phyloP scores from a whole-genome alignment of 805 yeast genomes.

The Jamesozyma rosinii region DNA sequence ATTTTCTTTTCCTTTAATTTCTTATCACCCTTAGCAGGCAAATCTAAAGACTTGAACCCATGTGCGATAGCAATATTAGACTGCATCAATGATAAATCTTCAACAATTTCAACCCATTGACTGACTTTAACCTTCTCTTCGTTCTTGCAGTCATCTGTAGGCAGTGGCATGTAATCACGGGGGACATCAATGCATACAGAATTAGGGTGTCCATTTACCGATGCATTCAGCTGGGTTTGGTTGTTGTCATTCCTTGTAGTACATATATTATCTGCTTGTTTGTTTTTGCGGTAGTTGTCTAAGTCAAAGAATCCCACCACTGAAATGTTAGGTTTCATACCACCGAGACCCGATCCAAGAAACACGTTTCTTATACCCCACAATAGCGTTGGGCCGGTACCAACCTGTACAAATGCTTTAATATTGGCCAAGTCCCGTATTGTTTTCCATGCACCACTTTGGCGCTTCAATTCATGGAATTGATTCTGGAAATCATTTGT shows the following conservation, averaged over 20 bases:
- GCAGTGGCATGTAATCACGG: slow-evolving; percentile 32
- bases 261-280: not conserved
- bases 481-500: slow-evolving; percentile 52
- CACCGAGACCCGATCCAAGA: slow-evolving; percentile 93
- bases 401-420: slow-evolving; percentile 91
- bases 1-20: slow-evolving; percentile 34
- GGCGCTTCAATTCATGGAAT: slow-evolving; percentile 59
- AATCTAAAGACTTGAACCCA: slow-evolving; percentile 58
- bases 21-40: slow-evolving; percentile 42
- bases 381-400: slow-evolving; percentile 74
- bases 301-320: slow-evolving; percentile 83
- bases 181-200: slow-evolving; percentile 7
- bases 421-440: slow-evolving; percentile 67
- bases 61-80: slow-evolving; percentile 91
- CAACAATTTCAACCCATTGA: slow-evolving; percentile 89
- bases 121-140: slow-evolving; percentile 60
- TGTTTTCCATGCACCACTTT: slow-evolving; percentile 74
- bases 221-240: slow-evolving; percentile 1
- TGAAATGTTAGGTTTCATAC: slow-evolving; percentile 94
- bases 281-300: slow-evolving; percentile 21
- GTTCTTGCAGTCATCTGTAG: slow-evolving; percentile 70
- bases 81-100: slow-evolving; percentile 79
- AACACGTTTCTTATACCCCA: slow-evolving; percentile 95
- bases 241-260: not conserved
- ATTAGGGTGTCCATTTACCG: not conserved